Evolutionary conservation across 306 rosid genomes (phyloP), one percentile per base, ranked within the genome.

Genomic region (Lathyrus tuberosus): DNA sequence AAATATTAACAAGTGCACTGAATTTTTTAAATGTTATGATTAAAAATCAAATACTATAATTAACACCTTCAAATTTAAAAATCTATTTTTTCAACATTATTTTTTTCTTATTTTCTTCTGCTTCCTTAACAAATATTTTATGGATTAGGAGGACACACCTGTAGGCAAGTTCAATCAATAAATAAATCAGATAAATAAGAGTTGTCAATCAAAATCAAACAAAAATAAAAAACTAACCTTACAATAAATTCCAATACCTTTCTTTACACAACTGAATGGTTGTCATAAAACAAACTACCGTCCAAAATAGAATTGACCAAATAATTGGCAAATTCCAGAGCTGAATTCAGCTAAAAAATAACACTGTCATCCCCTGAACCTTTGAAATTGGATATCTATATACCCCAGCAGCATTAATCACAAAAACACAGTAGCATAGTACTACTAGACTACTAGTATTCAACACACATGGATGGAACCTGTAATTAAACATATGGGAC

Each of bases 401-500:
- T 47, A 11, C 33, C 81, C 72, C 69, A 76, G 37, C 72, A 40
- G 28, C 67, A 63, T 72, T 47, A 49, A 76, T 71, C 62, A 46
- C 44, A 70, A 18, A 10, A 60, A 10, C 14, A 58, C 26, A 38
- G 35, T 20, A 40, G 22, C 13, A 10, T 17, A 59, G 8, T 22
- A 33, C 6, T 31, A 24, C 26, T 24, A 63, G 24, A 43, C 67
- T 26, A 54, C 18, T 26, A 74, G 48, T 42, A 17, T 43, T 17
- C 16, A 37, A 52, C 74, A 62, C 12, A 49, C 65, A 22, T 35
- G 47, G 66, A 62, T 71, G 78, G 42, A 77, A 24, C 42, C 57
- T 47, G 61, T 67, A 67, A 41, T 72, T 78, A 70, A 78, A 62
- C 41, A 22, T 22, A 22, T 62, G 70, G 83, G 69, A 41, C 84